These are phyloP conservation scores for Mycena vulgaris DNA, from an alignment of 768 basidiomycete species.

Conservation along the genomic window DNA sequence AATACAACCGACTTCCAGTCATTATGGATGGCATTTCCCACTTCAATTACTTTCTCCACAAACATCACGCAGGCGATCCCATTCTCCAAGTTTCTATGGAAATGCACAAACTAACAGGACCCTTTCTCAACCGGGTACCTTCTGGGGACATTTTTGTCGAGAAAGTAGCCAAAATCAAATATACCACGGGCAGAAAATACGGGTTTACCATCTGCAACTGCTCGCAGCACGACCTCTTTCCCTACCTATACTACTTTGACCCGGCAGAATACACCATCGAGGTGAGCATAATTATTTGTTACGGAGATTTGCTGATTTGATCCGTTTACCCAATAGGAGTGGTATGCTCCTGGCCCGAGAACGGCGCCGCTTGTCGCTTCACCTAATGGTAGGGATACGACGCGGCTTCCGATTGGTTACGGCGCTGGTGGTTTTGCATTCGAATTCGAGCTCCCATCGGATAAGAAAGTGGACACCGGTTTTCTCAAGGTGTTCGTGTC, in stretches of 20 bases:
- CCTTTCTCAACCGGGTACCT: background rate
- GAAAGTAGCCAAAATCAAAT: background rate
- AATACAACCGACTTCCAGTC: background rate
- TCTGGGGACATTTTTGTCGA: background rate
- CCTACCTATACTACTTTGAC: too few relatives aligned
- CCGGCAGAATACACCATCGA: too few relatives aligned
- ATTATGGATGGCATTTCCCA: conserved; percentile 10
- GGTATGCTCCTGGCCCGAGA: background rate
- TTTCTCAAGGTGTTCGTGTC: conserved; percentile 66
- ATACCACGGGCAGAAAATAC: too few relatives aligned
- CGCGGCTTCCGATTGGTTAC: background rate
- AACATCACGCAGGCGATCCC: background rate
- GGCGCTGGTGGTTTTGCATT: background rate
- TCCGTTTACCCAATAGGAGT: background rate
- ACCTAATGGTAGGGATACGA: background rate
- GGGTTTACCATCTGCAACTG: too few relatives aligned
- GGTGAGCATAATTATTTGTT: background rate
- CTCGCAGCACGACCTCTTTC: too few relatives aligned
- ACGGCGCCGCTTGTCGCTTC: background rate
- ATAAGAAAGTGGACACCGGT: conserved; percentile 38
- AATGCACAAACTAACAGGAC: background rate
- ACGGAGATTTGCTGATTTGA: background rate
- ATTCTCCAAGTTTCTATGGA: background rate
- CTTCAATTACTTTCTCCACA: conserved; percentile 23
- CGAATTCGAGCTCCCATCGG: background rate